Conservation (phyloP, 2,329 filamentous ascomycete genomes). For the Beauveria caledonica region DNA sequence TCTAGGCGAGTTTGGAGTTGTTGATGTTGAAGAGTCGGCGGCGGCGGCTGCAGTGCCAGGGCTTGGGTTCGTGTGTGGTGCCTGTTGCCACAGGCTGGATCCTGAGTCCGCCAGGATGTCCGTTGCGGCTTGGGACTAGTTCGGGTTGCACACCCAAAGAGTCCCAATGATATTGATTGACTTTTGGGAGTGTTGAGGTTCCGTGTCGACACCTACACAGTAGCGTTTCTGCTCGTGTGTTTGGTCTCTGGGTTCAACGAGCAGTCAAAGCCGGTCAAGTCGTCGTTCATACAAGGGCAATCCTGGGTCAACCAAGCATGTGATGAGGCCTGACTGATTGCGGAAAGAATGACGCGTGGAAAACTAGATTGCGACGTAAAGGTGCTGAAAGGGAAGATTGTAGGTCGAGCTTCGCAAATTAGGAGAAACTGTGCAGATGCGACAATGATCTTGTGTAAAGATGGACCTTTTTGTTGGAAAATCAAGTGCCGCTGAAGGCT, state of each 20-base stretch:
- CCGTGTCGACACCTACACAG: neutral
- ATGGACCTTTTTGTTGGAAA: neutral
- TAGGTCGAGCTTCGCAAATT: neutral
- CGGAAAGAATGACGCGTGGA: too few species aligned
- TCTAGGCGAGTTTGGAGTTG: conserved; percentile 26
- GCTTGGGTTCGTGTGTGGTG: conserved; percentile 23
- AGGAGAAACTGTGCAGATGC: neutral
- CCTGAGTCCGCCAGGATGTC: conserved; percentile 27
- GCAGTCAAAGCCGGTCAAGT: neutral
- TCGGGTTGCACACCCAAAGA: conserved; percentile 28
- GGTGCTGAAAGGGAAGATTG: neutral
- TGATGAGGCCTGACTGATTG: too few species aligned
- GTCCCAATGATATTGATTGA: conserved; percentile 17
- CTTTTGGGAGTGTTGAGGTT: neutral
- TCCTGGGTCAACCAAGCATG: too few species aligned
- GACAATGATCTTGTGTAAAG: neutral
- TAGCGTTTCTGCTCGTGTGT: neutral
- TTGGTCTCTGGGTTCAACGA: neutral
- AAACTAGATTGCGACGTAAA: neutral
- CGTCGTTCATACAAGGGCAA: neutral
- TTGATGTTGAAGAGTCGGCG: conserved; percentile 23
- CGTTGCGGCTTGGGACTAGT: conserved; percentile 21
- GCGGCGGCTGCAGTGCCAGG: conserved; percentile 21
- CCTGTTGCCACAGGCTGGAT: conserved; percentile 28
- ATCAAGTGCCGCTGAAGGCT: neutral